These are phyloP conservation scores for Pseudoperonospora humuli DNA, from an alignment of 352 stramenopile genomes.

Conservation along the genomic window DNA sequence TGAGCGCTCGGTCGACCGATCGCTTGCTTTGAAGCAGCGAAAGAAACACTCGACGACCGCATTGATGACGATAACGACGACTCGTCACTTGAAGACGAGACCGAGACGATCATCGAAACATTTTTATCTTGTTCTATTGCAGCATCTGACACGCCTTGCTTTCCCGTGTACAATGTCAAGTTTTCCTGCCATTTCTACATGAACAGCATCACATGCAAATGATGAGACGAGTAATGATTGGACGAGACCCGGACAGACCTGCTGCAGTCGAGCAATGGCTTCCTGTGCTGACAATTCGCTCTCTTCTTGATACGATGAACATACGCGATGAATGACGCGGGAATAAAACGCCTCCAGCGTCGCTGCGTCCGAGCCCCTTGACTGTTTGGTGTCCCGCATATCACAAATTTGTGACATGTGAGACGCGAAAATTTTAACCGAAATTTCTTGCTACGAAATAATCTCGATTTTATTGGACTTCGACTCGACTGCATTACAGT, in stretches of 20 bases:
- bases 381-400: background rate
- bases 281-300: constrained; percentile 11
- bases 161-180: constrained; percentile 29
- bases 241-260: constrained; percentile 13
- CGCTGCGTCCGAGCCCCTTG: constrained; percentile 8
- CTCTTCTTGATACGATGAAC: constrained; percentile 29
- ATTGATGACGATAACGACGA: background rate
- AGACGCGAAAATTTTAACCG: too few relatives aligned
- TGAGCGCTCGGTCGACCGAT: constrained; percentile 16
- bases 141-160: background rate
- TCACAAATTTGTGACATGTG: too few relatives aligned
- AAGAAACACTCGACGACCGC: constrained; percentile 5
- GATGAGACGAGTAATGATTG: background rate
- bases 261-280: constrained; percentile 15
- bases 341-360: constrained; percentile 44
- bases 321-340: constrained; percentile 54
- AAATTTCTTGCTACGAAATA: too few relatives aligned
- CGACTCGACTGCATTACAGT: too few relatives aligned
- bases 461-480: too few relatives aligned
- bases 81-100: background rate
- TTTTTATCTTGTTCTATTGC: background rate
- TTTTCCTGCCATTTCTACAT: constrained; percentile 37
- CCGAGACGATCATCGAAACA: background rate
- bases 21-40: background rate
- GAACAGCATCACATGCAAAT: background rate